Evolutionary conservation across 768 basidiomycete species (phyloP), one percentile per base, ranked within the genome.

Genomic region (Termitomyces sp.): DNA sequence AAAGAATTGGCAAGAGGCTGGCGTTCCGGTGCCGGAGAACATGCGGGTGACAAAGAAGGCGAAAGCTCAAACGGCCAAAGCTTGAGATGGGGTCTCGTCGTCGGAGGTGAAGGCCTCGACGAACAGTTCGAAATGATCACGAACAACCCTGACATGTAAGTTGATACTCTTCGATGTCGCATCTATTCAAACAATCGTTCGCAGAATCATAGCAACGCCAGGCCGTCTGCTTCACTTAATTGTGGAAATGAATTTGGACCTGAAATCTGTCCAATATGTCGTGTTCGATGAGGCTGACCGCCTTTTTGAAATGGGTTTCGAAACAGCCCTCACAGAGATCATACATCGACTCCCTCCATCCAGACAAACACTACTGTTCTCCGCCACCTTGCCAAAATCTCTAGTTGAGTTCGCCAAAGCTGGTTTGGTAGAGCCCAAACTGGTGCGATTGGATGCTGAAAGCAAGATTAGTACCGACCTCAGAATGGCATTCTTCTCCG

Each of bases 371-470:
- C 82, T 98, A 40, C 82, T 99, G 5, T 98, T 98, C 72, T 98
- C 95, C 0, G 97, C 97, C 1, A 99, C 97, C 0, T 80, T 99
- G 4, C 97, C 97, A 5, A 94, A 94, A 68, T 89, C 93, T 5
- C 83, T 99, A 16, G 94, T 98, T 49, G 96, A 98, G 51, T 99
- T 99, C 69, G 95, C 97, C n/a, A 97, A 95, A 69, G 97, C 96
- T 27, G 97, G 97, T 40, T 78, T 99, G 20, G 84, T 88, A 62
- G 88, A 95, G 65, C 97, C 97, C 10, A 94, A 95, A 70, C 86
- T 99, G 40, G 88, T 98, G 22, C 89, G 97, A n/a, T 80, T 99
- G 32, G 97, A 99, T 66, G 87, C 93, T 5, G 97, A 99, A 70
- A 89, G 89, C 69, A 98, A 97, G 74, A 94, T 99, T 67, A 95